These are phyloP conservation scores for Brassica hybrid DNA, from an alignment of 441 rosid genomes.

Conservation along the genomic window DNA sequence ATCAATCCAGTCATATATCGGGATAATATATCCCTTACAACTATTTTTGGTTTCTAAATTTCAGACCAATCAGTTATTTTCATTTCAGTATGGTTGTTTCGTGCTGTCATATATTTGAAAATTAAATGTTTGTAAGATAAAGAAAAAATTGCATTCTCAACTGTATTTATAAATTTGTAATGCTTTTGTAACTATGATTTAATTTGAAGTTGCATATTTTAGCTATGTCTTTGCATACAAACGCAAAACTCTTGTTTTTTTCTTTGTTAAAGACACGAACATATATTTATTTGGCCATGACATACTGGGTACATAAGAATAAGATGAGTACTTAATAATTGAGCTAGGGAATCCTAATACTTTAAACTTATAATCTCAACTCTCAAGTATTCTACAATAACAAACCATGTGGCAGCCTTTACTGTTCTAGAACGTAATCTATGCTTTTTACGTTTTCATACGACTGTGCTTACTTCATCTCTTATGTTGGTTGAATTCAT, in stretches of 20 bases:
- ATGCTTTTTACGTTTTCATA: background rate
- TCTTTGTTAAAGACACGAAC: background rate
- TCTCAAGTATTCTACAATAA: background rate
- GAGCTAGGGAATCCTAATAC: background rate
- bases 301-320: background rate
- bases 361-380: background rate
- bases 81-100: constrained; percentile 7
- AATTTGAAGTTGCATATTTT: background rate
- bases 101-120: constrained; percentile 4
- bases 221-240: background rate
- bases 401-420: background rate
- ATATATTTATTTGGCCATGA: background rate
- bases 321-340: background rate
- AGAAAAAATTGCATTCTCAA: background rate
- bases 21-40: background rate
- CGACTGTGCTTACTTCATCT: constrained; percentile 9
- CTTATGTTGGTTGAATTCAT: constrained; percentile 1
- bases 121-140: background rate
- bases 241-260: background rate
- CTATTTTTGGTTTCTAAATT: constrained; percentile 18
- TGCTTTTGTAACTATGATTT: background rate
- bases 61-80: constrained; percentile 15
- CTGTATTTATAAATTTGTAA: background rate
- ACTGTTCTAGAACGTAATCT: background rate
- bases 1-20: background rate